Evolutionary conservation across 2,329 filamentous ascomycete genomes (phyloP), one percentile per base, ranked within the genome.

Genomic region (Rutstroemia sydowiana): DNA sequence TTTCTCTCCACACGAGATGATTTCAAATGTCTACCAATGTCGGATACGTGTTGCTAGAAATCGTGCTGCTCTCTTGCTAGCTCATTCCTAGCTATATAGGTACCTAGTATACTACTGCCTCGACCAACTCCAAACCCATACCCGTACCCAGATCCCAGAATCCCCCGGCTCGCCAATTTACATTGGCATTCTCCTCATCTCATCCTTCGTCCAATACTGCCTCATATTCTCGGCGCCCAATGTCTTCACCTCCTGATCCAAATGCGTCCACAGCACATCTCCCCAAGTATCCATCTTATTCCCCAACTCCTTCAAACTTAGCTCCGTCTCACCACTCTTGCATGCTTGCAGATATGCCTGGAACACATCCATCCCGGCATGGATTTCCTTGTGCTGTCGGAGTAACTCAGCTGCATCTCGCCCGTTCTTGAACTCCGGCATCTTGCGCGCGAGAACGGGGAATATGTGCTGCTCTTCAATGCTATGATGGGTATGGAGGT

Each of bases 221-320:
- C 88, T 76, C 90, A 95, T 95, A 66, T 92, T 95, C 68, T 93
- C 87, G 41, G 89, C 89, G 2, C 84, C 80, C 30, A 95, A 68
- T 59, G 86, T 79, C 67, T 75, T 72, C 7, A 95, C 89, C 74
- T 95, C 90, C 61, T 91, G 84, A 62, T 93, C 87, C 55, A 95
- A 71, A 74, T 95, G 90, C 63, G 72, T 73, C 87, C 88, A 92
- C 45, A 95, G 67, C 57, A 95, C 87, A 9, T 74, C 73, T 10
- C 87, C 87, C 79, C 91, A 95, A 4, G 68, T 68, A 67, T 95
- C 87, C 82, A 95, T 83, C 62, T 87, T 76, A 32, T 68, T 72
- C 71, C 82, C 85, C 66, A 95, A 66, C 62, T 81, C 79, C 14
- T 51, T 57, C 63, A 81, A 64, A 54, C 77, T 73, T 43, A 84